Evolutionary conservation across 345 rosid genomes (phyloP).

Genomic region (Garcia nutans): DNA sequence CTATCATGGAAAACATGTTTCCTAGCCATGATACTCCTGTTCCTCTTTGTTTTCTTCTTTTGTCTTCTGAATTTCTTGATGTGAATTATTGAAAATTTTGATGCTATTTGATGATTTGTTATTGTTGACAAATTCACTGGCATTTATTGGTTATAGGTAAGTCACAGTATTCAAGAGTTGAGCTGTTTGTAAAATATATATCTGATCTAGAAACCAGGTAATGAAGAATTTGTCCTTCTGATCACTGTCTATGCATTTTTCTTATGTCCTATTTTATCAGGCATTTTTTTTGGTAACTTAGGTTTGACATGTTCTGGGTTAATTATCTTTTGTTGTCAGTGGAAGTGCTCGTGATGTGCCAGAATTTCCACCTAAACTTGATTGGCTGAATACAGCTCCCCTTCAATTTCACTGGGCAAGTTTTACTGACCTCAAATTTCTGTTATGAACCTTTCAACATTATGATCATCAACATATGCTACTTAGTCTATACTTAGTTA

Average conservation of each 20-base stretch:
- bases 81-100: neutral
- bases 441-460: neutral
- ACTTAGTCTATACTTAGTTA: neutral
- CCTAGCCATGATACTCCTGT: neutral
- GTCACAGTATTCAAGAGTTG: slow-evolving; percentile 49
- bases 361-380: slow-evolving; percentile 80
- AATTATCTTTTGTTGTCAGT: slow-evolving; percentile 33
- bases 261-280: neutral
- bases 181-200: slow-evolving; percentile 69
- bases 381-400: slow-evolving; percentile 90
- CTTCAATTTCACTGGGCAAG: slow-evolving; percentile 76
- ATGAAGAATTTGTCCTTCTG: slow-evolving; percentile 21
- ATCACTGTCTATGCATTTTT: slow-evolving; percentile 6
- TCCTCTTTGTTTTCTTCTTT: neutral
- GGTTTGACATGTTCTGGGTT: slow-evolving; percentile 15
- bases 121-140: slow-evolving; percentile 7
- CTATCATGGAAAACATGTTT: neutral
- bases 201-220: slow-evolving; percentile 77
- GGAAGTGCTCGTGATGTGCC: slow-evolving; percentile 69
- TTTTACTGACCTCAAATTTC: slow-evolving; percentile 12
- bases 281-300: neutral
- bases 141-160: slow-evolving; percentile 40
- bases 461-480: neutral
- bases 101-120: neutral
- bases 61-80: slow-evolving; percentile 5